Conservation (phyloP, 352 stramenopile species). For the Globisporangium spinosum region DNA sequence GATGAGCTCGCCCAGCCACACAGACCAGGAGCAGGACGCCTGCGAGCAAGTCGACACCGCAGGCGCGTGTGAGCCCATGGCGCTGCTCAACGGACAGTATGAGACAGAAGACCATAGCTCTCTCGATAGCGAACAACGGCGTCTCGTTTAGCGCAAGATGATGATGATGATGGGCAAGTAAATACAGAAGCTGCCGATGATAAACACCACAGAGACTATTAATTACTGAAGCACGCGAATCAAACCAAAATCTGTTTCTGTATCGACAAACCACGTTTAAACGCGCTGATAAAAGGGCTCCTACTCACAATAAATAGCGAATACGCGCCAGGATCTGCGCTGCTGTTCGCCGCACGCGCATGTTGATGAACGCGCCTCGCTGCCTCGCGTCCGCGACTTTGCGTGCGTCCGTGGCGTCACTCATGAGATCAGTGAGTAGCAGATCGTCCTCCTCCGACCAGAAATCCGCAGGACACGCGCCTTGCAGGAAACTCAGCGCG, state of each 20-base stretch:
- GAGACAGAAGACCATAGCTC: background rate
- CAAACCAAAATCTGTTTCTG: background rate
- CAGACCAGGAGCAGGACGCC: slow-evolving; percentile 1
- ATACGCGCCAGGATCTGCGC: slow-evolving; percentile 51
- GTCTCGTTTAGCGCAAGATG: slow-evolving; percentile 4
- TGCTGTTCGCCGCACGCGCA: slow-evolving; percentile 32
- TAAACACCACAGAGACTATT: background rate
- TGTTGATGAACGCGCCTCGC: slow-evolving; percentile 33
- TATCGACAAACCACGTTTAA: no score
- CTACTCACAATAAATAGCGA: slow-evolving; percentile 54
- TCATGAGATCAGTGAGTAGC: slow-evolving; percentile 34
- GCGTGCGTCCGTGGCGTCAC: background rate
- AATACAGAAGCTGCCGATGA: no score
- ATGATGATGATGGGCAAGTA: background rate
- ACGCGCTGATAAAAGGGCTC: no score
- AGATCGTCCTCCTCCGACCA: slow-evolving; percentile 54
- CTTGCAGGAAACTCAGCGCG: slow-evolving; percentile 35
- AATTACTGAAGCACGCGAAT: background rate
- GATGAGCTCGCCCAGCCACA: background rate
- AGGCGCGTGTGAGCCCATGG: slow-evolving; percentile 8
- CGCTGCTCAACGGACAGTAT: slow-evolving; percentile 7
- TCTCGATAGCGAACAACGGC: background rate
- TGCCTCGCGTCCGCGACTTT: slow-evolving; percentile 26
- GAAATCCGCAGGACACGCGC: slow-evolving; percentile 23
- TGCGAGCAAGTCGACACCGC: slow-evolving; percentile 12